These are phyloP conservation scores for Neurospora hispaniola DNA, from an alignment of 495 filamentous ascomycete genomes.

Conservation along the genomic window DNA sequence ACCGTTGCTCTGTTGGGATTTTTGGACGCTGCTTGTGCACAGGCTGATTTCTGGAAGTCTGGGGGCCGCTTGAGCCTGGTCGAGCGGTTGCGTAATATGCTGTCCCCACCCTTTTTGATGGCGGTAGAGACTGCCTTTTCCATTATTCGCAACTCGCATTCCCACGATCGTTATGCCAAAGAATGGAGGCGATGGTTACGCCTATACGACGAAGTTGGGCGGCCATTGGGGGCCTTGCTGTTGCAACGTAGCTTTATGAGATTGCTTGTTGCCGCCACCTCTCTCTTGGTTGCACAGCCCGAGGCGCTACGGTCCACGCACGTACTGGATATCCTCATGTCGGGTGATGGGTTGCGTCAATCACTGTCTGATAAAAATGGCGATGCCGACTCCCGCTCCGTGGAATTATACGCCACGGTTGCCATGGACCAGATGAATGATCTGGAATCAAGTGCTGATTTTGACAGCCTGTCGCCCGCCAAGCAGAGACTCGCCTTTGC, in stretches of 20 bases:
- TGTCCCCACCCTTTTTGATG: constrained; percentile 74
- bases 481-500: constrained; percentile 81
- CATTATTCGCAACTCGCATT: constrained; percentile 57
- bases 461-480: constrained; percentile 73
- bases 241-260: constrained; percentile 78
- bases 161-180: constrained; percentile 37
- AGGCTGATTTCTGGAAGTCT: constrained; percentile 68
- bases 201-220: constrained; percentile 68
- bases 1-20: constrained; percentile 80
- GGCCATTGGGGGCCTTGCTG: constrained; percentile 85
- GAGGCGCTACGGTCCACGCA: constrained; percentile 48
- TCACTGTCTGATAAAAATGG: constrained; percentile 27
- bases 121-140: constrained; percentile 81
- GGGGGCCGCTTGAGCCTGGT: constrained; percentile 62
- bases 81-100: constrained; percentile 52
- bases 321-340: constrained; percentile 69
- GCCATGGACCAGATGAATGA: constrained; percentile 72
- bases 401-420: constrained; percentile 64
- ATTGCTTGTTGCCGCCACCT: constrained; percentile 69
- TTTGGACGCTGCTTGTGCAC: constrained; percentile 63
- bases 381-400: constrained; percentile 40
- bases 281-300: constrained; percentile 52
- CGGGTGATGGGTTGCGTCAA: constrained; percentile 27
- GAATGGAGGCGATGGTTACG: constrained; percentile 77
- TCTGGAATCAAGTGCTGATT: constrained; percentile 83